phyloP scores from a whole-genome alignment of 257 asterid species.

The Primulina huaijiensis region DNA sequence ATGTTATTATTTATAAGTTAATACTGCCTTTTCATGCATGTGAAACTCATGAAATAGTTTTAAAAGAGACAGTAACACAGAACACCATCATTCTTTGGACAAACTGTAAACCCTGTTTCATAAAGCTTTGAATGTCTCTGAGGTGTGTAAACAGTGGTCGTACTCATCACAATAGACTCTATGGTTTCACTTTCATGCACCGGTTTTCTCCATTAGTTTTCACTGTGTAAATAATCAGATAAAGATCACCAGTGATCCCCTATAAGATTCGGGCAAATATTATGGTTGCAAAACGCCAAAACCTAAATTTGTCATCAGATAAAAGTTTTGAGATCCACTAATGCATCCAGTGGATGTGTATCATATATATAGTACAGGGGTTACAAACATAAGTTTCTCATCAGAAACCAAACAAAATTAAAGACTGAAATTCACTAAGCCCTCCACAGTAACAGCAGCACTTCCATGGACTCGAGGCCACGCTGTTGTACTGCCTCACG shows the following conservation, averaged over 20 bases:
- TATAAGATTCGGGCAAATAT: background rate
- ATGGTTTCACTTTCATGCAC: background rate
- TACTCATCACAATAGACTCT: background rate
- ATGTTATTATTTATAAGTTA: background rate
- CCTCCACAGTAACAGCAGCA: slow-evolving; percentile 1
- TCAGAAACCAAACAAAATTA: no score
- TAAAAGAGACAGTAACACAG: background rate
- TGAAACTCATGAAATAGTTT: background rate
- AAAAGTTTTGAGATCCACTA: background rate
- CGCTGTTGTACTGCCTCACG: background rate
- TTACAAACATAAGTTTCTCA: background rate
- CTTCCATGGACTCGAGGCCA: background rate
- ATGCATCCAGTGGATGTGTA: background rate
- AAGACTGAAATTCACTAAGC: background rate
- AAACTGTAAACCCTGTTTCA: background rate
- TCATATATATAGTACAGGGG: background rate
- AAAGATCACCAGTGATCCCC: background rate
- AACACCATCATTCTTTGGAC: no score
- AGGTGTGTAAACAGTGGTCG: background rate
- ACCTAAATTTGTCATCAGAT: background rate
- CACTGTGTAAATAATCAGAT: background rate
- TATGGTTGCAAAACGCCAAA: background rate
- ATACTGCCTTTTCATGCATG: background rate
- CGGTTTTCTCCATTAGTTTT: background rate
- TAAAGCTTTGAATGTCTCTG: background rate